phyloP scores from a whole-genome alignment of 2,329 filamentous ascomycete genomes.

The Ophiostoma triangulosporum region DNA sequence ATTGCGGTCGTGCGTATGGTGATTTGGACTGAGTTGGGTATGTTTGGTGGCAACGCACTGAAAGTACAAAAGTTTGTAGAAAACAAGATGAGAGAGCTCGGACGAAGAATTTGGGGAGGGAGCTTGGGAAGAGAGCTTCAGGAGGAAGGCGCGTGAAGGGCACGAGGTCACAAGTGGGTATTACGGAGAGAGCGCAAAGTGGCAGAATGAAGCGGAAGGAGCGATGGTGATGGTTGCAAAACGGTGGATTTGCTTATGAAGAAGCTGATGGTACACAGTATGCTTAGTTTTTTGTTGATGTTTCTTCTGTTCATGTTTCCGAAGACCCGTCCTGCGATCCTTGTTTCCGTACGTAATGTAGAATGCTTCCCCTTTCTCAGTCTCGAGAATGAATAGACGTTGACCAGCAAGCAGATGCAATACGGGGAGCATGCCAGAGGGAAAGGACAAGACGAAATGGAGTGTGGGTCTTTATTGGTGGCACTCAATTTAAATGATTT shows the following conservation, averaged over 20 bases:
- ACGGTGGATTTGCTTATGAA: constrained; percentile 1
- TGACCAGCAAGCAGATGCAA: constrained; percentile 1
- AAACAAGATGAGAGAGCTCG: background rate
- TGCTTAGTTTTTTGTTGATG: background rate
- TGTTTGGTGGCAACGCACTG: too few species aligned
- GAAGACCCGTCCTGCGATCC: background rate
- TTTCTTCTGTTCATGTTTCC: background rate
- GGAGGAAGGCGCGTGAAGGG: constrained; percentile 1
- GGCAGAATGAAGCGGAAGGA: background rate
- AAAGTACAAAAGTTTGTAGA: background rate
- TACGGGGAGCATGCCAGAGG: background rate
- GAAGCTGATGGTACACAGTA: too few species aligned
- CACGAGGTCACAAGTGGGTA: background rate
- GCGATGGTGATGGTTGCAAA: constrained; percentile 2
- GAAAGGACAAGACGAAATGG: constrained; percentile 4
- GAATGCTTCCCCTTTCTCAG: background rate
- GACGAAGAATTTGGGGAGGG: background rate
- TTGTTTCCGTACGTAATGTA: too few species aligned
- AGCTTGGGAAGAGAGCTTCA: background rate
- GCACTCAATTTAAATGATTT: constrained; percentile 11
- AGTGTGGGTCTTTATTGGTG: constrained; percentile 6
- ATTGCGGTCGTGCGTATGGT: background rate
- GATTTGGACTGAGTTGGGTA: background rate
- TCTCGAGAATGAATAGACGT: constrained; percentile 3
- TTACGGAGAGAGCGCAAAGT: background rate